Base-by-base conservation (phyloP, 2,329 filamentous ascomycete genomes). In the Davidsoniella neocaledoniae region DNA sequence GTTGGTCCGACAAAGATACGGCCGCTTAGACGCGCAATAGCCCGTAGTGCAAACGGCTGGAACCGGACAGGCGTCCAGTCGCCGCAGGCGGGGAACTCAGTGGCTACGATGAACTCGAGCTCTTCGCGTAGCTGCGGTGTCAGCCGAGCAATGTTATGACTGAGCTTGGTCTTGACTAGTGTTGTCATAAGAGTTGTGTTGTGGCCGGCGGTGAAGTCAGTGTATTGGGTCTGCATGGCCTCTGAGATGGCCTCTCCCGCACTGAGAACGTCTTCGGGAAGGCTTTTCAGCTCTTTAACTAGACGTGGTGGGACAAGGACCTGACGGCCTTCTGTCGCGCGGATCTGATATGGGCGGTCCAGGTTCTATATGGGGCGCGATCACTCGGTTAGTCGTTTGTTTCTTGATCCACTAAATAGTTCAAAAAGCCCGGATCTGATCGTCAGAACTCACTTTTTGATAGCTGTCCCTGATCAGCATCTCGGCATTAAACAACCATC, bases 11-110 rank as follows among this genome's bases (percentile, higher is more conserved):
- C 67, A 54, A 77, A 76, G 4, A 71, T 66, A 17, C 68, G 64
- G 1, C 74, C 72, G 23, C 71, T 74, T 19, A 78, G 56, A 2
- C 73, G 68, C 5, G 74, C 69, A 9, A 79, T 63, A 3, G 70
- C 64, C 19, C 70, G 64, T 2, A 77, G 63, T 41, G 72, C 62
- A 51, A 76, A 70, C 0, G 68, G 67, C 37, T 74, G 71, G 55
- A 76, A 66, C 55, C 67, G 69, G 46, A 76, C 67, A 0, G 71
- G 58, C 1, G 69, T 74, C 74, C 74, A 77, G 53, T 76, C 73
- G 70, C 68, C 60, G 54, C 70, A 73, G 14, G 63, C 59, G 4
- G 70, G 69, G 39, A 74, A 71, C 56, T 73, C 70, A 1, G 66
- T 65, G 9, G 62, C 64, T 5, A 69, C 54, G 23, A 72, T 64